Evolutionary conservation across 2,329 filamentous ascomycete genomes (phyloP).

Genomic region (Colletotrichum sp.): DNA sequence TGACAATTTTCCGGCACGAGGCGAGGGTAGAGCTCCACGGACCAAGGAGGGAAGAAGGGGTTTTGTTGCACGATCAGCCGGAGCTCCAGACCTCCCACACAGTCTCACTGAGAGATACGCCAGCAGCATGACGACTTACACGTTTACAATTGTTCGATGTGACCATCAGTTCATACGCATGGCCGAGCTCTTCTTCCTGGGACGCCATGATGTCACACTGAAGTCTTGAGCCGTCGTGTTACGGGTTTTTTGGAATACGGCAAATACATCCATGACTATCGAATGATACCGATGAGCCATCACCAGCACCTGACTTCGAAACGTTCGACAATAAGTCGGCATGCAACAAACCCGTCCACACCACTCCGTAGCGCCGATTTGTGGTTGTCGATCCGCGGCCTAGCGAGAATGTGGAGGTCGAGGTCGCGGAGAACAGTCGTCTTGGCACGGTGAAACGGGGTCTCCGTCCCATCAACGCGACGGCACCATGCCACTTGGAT

Average conservation of each 20-base stretch:
- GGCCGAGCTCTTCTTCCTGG: not conserved
- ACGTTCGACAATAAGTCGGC: not conserved
- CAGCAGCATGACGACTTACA: not conserved
- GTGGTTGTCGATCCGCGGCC: not conserved
- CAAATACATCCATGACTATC: not conserved
- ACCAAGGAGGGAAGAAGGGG: not conserved
- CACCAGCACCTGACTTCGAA: not conserved
- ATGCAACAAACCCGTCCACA: conserved; percentile 6
- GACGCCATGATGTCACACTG: not conserved
- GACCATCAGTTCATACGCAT: not conserved
- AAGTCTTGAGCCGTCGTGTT: not conserved
- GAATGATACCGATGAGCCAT: not conserved
- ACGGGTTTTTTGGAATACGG: not conserved
- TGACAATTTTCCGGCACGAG: not conserved
- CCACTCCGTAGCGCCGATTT: not conserved
- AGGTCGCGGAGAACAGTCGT: not conserved
- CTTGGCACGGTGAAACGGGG: not conserved
- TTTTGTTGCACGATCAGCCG: not conserved
- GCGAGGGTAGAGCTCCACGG: not conserved
- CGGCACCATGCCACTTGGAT: not conserved
- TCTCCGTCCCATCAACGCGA: not conserved
- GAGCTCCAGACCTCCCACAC: not conserved
- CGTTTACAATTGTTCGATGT: not conserved
- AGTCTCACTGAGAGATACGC: not conserved
- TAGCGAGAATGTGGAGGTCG: not conserved